phyloP scores from a whole-genome alignment of 306 rosid genomes.

The Castanopsis chinensis region DNA sequence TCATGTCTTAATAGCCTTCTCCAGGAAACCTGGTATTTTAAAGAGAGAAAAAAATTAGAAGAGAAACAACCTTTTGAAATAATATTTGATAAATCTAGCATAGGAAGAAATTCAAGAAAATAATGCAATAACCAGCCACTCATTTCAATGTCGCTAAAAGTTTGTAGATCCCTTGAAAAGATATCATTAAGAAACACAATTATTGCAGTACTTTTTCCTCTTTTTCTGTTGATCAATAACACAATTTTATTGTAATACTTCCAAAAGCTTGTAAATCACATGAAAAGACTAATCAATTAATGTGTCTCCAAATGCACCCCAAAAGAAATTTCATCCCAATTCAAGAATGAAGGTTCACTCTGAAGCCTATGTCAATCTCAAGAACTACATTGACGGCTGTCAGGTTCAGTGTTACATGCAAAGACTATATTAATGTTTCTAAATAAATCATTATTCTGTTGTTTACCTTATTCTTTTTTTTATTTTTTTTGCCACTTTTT shows the following conservation, averaged over 20 bases:
- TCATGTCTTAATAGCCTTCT: conserved; percentile 40
- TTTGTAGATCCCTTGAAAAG: background rate
- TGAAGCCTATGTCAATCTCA: background rate
- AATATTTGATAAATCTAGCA: background rate
- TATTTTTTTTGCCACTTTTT: background rate
- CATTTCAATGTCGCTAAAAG: background rate
- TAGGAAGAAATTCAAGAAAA: background rate
- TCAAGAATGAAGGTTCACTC: no score
- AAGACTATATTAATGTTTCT: background rate
- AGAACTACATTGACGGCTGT: background rate
- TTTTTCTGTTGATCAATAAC: no score
- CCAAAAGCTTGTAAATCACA: background rate
- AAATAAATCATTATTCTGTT: background rate
- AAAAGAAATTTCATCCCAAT: background rate
- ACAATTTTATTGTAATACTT: background rate
- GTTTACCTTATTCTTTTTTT: background rate
- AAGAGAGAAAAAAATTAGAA: background rate
- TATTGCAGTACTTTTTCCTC: background rate
- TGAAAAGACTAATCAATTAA: background rate
- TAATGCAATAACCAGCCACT: background rate
- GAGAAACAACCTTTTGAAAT: background rate
- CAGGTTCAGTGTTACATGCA: background rate
- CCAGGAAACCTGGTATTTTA: conserved; percentile 47
- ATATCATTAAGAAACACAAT: background rate
- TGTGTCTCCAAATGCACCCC: background rate